Percentiles rank a stretch among this genome's conserved stretches.
phyloP scores from a whole-genome alignment of 106 monocot species.

The Acanthochlamys bracteata region DNA sequence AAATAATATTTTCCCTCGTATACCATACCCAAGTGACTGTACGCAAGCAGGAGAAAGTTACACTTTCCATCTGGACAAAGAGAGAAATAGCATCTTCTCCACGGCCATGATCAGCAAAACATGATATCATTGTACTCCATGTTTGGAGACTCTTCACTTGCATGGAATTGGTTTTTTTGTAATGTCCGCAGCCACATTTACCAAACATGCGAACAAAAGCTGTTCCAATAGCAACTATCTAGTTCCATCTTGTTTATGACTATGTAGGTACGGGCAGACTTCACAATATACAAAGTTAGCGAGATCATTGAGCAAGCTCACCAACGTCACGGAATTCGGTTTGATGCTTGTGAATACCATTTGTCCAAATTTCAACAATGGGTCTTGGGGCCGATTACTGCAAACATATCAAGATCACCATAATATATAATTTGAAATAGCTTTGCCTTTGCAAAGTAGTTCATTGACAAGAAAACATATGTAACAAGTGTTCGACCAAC shows the following conservation, averaged over 20 bases:
- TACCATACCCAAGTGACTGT: conserved; percentile 25
- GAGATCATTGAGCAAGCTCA: conserved; percentile 26
- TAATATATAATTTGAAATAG: background rate
- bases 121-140: conserved; percentile 31
- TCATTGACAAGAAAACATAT: background rate
- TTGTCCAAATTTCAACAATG: conserved; percentile 13
- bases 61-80: conserved; percentile 25
- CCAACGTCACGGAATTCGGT: conserved; percentile 29
- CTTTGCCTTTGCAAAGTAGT: background rate
- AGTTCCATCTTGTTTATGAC: conserved; percentile 11
- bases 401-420: background rate
- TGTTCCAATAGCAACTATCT: conserved; percentile 21
- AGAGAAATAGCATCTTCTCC: conserved; percentile 18
- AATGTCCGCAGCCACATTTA: conserved; percentile 4
- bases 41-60: conserved; percentile 19
- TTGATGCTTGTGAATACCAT: conserved; percentile 12
- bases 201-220: conserved; percentile 12
- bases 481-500: background rate
- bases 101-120: conserved; percentile 15
- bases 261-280: conserved; percentile 22
- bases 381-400: conserved; percentile 18
- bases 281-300: conserved; percentile 2
- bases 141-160: conserved; percentile 20
- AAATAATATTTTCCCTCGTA: conserved; percentile 16
- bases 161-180: conserved; percentile 19